Evolutionary conservation across 2,329 filamentous ascomycete species (phyloP).

Genomic region (Aureobasidium pullulans): DNA sequence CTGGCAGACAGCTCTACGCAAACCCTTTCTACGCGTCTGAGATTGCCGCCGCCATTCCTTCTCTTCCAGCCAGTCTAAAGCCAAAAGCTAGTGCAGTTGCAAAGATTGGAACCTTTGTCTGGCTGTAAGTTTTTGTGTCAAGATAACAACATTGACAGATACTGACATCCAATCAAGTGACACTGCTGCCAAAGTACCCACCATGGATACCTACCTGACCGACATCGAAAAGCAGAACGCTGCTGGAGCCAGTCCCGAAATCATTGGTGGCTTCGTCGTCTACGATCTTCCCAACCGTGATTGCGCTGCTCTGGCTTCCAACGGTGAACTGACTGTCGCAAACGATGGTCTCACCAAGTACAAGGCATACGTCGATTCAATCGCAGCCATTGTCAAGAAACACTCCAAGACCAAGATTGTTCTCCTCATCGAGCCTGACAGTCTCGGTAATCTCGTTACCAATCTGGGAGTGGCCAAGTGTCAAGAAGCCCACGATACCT

Average conservation of each 20-base stretch:
- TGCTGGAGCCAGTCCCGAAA: constrained; percentile 37
- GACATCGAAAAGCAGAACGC: constrained; percentile 42
- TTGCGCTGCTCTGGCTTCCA: constrained; percentile 56
- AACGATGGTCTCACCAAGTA: constrained; percentile 45
- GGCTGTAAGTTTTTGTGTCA: background rate
- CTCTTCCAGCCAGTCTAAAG: constrained; percentile 23
- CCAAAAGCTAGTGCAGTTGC: constrained; percentile 4
- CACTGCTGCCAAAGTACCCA: constrained; percentile 24
- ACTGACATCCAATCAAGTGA: constrained; percentile 27
- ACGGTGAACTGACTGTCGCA: constrained; percentile 53
- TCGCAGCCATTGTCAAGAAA: constrained; percentile 45
- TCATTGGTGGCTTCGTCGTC: constrained; percentile 50
- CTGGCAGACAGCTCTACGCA: constrained; percentile 43
- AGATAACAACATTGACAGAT: background rate
- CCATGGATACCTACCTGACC: constrained; percentile 39
- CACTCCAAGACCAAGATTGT: constrained; percentile 48
- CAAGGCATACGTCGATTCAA: constrained; percentile 32
- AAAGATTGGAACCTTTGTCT: constrained; percentile 5
- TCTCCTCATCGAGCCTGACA: constrained; percentile 53
- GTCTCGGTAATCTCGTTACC: constrained; percentile 55
- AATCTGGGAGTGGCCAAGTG: constrained; percentile 51
- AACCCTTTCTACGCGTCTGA: constrained; percentile 44
- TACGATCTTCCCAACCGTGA: constrained; percentile 59
- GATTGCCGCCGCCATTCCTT: constrained; percentile 3
- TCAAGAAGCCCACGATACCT: constrained; percentile 45